Percentiles rank a stretch among this genome's conserved stretches.
phyloP scores from a whole-genome alignment of 2,329 filamentous ascomycete species.

The Phoma sp. region DNA sequence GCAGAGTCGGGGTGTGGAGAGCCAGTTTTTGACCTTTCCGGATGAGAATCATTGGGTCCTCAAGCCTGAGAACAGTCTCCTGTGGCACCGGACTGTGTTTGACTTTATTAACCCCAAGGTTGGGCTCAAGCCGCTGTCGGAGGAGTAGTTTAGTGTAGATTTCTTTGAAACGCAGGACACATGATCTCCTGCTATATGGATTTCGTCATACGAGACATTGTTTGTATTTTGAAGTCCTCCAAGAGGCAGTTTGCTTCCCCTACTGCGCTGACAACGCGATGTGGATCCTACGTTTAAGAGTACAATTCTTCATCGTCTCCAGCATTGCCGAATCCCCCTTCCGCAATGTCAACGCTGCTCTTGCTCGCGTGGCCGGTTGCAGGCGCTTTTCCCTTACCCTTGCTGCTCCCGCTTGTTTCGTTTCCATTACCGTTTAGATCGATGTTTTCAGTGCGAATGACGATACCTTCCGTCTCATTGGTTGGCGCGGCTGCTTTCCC shows the following conservation, averaged over 20 bases:
- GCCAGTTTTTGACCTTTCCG: conserved; percentile 80
- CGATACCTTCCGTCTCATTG: conserved; percentile 49
- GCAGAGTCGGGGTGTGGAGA: conserved; percentile 76
- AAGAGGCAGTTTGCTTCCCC: neutral
- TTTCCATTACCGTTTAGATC: conserved; percentile 23
- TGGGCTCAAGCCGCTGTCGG: conserved; percentile 51
- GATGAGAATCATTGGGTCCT: conserved; percentile 85
- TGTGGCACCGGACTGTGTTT: conserved; percentile 89
- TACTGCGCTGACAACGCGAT: neutral
- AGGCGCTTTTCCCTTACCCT: conserved; percentile 46
- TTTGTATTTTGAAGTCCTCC: too few relatives aligned
- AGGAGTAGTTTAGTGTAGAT: too few relatives aligned
- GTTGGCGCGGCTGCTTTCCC: conserved; percentile 32
- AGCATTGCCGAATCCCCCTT: conserved; percentile 49
- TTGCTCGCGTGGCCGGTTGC: conserved; percentile 40
- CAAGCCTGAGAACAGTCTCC: conserved; percentile 86
- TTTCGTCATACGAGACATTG: too few relatives aligned
- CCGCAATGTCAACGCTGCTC: conserved; percentile 44
- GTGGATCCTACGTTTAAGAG: conserved; percentile 9
- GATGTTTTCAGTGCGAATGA: conserved; percentile 51
- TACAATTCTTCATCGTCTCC: conserved; percentile 54
- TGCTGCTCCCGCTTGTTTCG: conserved; percentile 7
- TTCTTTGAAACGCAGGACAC: too few relatives aligned
- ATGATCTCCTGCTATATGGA: too few relatives aligned
- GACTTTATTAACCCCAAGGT: conserved; percentile 72